Percentiles rank a stretch among this genome's conserved stretches.
phyloP scores from a whole-genome alignment of 1,139 yeast genomes.

The Oligophagozyma castellii region DNA sequence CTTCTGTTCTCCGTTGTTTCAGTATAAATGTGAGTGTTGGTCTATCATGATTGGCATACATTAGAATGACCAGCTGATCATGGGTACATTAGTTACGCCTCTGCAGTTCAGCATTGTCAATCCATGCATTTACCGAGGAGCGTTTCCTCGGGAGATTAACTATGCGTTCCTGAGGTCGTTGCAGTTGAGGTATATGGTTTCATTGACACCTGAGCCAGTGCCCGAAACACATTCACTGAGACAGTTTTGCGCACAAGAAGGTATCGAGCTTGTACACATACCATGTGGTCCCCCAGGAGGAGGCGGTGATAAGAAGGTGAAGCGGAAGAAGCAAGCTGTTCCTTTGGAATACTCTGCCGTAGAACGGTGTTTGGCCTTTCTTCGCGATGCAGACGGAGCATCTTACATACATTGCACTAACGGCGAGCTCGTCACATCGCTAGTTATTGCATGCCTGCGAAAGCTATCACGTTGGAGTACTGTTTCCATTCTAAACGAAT shows the following conservation, averaged over 20 bases:
- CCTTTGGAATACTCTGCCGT: slow-evolving; percentile 61
- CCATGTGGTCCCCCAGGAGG: slow-evolving; percentile 34
- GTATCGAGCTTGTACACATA: slow-evolving; percentile 44
- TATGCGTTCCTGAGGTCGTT: slow-evolving; percentile 58
- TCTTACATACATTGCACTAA: slow-evolving; percentile 84
- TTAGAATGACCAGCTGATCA: not conserved
- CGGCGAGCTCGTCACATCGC: slow-evolving; percentile 78
- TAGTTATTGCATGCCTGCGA: slow-evolving; percentile 75
- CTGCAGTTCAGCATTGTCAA: slow-evolving; percentile 62
- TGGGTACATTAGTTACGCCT: slow-evolving; percentile 52
- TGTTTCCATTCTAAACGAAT: slow-evolving; percentile 78
- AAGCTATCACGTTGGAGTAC: slow-evolving; percentile 82
- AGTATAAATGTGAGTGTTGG: too few species aligned
- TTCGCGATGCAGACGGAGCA: slow-evolving; percentile 44
- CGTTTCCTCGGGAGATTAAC: slow-evolving; percentile 71
- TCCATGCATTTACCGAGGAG: slow-evolving; percentile 64
- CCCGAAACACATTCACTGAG: slow-evolving; percentile 14
- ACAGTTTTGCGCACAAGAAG: slow-evolving; percentile 31
- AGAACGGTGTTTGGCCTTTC: slow-evolving; percentile 41
- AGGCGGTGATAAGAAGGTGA: slow-evolving; percentile 27
- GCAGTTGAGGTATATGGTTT: slow-evolving; percentile 55
- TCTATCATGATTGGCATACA: too few species aligned
- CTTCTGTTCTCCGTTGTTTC: too few species aligned
- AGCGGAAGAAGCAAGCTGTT: slow-evolving; percentile 66
- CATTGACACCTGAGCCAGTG: slow-evolving; percentile 68